A percentile compares a stretch with the other conserved stretches of the same genome.
These are phyloP conservation scores for Fusarium verrucosum DNA, from an alignment of 2,329 filamentous ascomycete genomes.

Conservation along the genomic window DNA sequence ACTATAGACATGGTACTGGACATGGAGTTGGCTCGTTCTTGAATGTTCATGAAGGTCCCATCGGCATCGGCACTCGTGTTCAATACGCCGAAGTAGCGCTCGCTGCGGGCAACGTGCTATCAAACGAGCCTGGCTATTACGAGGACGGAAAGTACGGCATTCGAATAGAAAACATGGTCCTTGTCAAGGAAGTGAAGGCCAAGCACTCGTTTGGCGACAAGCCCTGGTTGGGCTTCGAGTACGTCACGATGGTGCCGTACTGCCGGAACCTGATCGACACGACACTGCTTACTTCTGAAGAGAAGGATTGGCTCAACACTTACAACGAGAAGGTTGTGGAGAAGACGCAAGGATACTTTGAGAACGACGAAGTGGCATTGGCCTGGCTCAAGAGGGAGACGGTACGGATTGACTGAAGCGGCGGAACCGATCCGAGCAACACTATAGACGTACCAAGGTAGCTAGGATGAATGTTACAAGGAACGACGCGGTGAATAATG, in stretches of 20 bases:
- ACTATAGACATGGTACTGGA: slow-evolving; percentile 95
- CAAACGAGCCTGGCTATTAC: slow-evolving; percentile 96
- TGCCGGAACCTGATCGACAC: slow-evolving; percentile 88
- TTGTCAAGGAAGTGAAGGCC: slow-evolving; percentile 89
- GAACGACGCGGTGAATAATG: slow-evolving; percentile 74
- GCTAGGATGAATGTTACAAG: slow-evolving; percentile 77
- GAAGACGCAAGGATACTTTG: slow-evolving; percentile 82
- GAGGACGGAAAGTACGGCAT: slow-evolving; percentile 96
- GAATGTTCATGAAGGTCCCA: slow-evolving; percentile 97
- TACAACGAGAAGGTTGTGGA: slow-evolving; percentile 84
- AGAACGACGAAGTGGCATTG: slow-evolving; percentile 74
- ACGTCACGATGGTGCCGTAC: slow-evolving; percentile 96
- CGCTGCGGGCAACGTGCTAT: slow-evolving; percentile 92
- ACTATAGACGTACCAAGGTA: slow-evolving; percentile 57
- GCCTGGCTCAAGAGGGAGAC: slow-evolving; percentile 91
- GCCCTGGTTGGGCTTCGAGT: slow-evolving; percentile 93
- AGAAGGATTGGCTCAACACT: slow-evolving; percentile 87
- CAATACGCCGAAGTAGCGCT: slow-evolving; percentile 92
- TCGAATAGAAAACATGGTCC: slow-evolving; percentile 93
- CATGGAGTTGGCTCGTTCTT: slow-evolving; percentile 95
- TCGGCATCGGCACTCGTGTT: slow-evolving; percentile 91
- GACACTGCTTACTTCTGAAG: slow-evolving; percentile 73
- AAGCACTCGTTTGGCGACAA: slow-evolving; percentile 91
- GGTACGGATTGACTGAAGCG: slow-evolving; percentile 60
- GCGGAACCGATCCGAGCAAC: slow-evolving; percentile 36